phyloP scores from a whole-genome alignment of 352 stramenopile species.

The Peronospora farinosa region DNA sequence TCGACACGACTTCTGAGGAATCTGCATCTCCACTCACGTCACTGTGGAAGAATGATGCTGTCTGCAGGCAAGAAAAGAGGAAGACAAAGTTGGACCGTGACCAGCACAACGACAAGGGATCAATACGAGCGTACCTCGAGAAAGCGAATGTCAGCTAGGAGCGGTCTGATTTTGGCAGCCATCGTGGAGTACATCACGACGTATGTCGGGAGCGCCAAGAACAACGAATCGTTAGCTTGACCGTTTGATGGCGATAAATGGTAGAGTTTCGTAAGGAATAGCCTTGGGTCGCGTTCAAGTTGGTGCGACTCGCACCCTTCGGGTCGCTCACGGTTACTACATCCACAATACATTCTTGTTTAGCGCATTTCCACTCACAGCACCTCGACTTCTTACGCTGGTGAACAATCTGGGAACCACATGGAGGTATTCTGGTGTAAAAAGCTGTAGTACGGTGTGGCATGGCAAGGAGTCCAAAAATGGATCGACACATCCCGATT shows the following conservation, averaged over 20 bases:
- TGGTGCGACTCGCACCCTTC: constrained; percentile 64
- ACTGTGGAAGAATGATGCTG: constrained; percentile 58
- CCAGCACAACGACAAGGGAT: neutral
- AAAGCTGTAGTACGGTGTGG: constrained; percentile 85
- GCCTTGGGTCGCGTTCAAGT: constrained; percentile 45
- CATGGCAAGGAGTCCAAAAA: constrained; percentile 83
- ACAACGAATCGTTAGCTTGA: constrained; percentile 13
- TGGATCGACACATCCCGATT: constrained; percentile 52
- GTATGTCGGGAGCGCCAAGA: constrained; percentile 44
- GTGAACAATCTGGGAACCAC: constrained; percentile 84
- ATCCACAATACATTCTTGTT: constrained; percentile 6
- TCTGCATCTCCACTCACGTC: constrained; percentile 68
- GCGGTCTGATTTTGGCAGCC: constrained; percentile 36
- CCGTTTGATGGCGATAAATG: constrained; percentile 28
- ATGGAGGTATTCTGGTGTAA: constrained; percentile 77
- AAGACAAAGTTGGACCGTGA: constrained; percentile 9
- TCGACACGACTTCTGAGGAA: constrained; percentile 42
- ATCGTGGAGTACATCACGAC: constrained; percentile 63
- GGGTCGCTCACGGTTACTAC: constrained; percentile 50
- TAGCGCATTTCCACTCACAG: neutral
- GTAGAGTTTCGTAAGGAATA: constrained; percentile 55
- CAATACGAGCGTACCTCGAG: constrained; percentile 33
- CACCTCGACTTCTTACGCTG: constrained; percentile 33
- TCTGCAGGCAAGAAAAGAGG: constrained; percentile 23
- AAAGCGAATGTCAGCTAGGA: constrained; percentile 45